These are phyloP conservation scores for Gossypium thurberi DNA, from an alignment of 345 rosid species.

Conservation along the genomic window DNA sequence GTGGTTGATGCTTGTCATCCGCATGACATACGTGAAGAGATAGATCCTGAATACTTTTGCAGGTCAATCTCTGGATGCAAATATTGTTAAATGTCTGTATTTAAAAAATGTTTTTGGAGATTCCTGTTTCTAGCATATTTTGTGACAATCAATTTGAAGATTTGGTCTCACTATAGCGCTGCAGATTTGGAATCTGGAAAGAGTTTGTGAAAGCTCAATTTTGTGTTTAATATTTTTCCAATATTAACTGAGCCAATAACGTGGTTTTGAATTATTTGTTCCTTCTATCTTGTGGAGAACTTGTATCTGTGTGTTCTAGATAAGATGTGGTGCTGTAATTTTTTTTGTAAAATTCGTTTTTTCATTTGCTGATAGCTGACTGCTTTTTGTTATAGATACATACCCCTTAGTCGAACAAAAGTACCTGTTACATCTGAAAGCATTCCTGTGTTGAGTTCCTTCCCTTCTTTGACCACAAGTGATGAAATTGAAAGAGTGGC, in stretches of 20 bases:
- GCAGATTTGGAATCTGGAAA: background rate
- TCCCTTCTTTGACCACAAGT: constrained; percentile 38
- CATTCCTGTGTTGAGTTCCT: constrained; percentile 31
- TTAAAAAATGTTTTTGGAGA: background rate
- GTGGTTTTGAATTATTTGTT: background rate
- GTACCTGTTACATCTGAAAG: constrained; percentile 32
- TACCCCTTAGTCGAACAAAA: constrained; percentile 60
- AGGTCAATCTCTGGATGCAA: constrained; percentile 36
- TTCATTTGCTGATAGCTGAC: background rate
- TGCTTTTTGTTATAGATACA: constrained; percentile 49
- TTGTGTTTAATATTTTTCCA: background rate
- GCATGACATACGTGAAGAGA: constrained; percentile 79
- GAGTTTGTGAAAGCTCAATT: background rate
- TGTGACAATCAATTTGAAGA: background rate
- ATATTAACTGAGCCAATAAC: background rate
- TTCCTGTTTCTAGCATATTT: constrained; percentile 1
- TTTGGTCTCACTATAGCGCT: background rate
- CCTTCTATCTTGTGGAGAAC: background rate
- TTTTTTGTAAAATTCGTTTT: background rate
- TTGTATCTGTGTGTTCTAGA: background rate
- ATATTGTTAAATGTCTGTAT: constrained; percentile 5
- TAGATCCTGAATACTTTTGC: constrained; percentile 72
- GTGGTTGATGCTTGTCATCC: constrained; percentile 93
- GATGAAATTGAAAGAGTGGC: constrained; percentile 50
- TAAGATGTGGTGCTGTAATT: background rate